A percentile compares a stretch with the other conserved stretches of the same genome.
Conservation (phyloP, 345 rosid genomes). For the Hibiscus mutabilis region DNA sequence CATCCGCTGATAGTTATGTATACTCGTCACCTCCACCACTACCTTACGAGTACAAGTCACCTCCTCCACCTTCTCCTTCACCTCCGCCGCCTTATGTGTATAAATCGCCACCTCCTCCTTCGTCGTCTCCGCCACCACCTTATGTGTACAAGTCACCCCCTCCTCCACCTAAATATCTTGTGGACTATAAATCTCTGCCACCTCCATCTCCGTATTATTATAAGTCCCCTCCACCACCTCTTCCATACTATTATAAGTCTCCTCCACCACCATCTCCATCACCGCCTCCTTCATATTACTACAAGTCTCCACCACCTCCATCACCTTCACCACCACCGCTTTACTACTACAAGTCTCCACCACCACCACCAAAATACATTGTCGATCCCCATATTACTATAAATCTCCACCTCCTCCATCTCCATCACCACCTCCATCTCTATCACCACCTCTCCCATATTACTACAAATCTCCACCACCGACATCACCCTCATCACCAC, state of each 20-base stretch:
- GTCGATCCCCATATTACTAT: conserved; percentile 10
- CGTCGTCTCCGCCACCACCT: conserved; percentile 9
- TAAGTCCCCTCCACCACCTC: conserved; percentile 37
- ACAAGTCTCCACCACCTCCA: conserved; percentile 18
- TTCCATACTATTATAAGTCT: conserved; percentile 23
- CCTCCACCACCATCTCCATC: conserved; percentile 38
- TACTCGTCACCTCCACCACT: conserved; percentile 51
- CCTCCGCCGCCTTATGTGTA: neutral
- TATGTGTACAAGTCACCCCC: neutral
- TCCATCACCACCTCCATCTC: conserved; percentile 1
- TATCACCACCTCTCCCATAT: neutral
- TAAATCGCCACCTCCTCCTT: neutral
- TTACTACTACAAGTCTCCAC: neutral
- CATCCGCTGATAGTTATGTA: conserved; percentile 32
- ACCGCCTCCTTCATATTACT: conserved; percentile 33
- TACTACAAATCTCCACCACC: conserved; percentile 20
- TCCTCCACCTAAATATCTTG: neutral
- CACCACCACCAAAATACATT: neutral
- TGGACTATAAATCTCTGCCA: neutral
- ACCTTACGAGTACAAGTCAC: conserved; percentile 23
- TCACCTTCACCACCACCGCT: neutral
- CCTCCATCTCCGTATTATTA: conserved; percentile 14
- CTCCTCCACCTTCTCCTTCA: conserved; percentile 43
- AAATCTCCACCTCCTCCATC: conserved; percentile 48
- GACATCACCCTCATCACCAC: neutral